Evolutionary conservation across 1,284 basidiomycete species (phyloP).

Genomic region (Puccinia novopanici): DNA sequence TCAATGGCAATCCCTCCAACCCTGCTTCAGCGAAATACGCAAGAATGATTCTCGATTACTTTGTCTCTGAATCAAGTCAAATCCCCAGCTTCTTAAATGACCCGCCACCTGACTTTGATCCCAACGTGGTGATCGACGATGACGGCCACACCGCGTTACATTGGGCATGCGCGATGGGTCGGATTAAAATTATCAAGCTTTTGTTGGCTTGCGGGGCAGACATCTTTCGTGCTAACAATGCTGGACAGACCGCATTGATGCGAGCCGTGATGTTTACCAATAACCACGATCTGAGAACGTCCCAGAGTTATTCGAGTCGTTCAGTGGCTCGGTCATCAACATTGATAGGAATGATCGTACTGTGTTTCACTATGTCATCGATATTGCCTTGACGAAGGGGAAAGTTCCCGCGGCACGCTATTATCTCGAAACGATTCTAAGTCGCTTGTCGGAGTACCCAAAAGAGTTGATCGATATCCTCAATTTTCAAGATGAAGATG

Average conservation of each 20-base stretch:
- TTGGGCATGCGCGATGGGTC: constrained; percentile 99
- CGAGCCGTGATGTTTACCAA: constrained; percentile 99
- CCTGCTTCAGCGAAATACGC: constrained; percentile 69
- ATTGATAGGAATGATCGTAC: constrained; percentile 98
- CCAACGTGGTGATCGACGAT: constrained; percentile 96
- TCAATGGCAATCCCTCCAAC: constrained; percentile 57
- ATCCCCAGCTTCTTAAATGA: constrained; percentile 83
- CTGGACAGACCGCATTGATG: constrained; percentile 97
- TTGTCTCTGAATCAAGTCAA: constrained; percentile 94
- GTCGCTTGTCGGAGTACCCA: constrained; percentile 87
- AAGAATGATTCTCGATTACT: constrained; percentile 97
- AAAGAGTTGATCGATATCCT: constrained; percentile 96
- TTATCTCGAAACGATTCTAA: constrained; percentile 96
- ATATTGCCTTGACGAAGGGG: constrained; percentile 95
- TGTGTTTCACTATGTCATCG: constrained; percentile 97
- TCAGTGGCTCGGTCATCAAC: constrained; percentile 96
- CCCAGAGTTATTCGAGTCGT: constrained; percentile 91
- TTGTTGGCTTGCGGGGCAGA: constrained; percentile 91
- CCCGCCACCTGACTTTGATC: constrained; percentile 89
- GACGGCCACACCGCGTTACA: constrained; percentile 96
- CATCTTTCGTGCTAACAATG: constrained; percentile 94
- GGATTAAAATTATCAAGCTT: constrained; percentile 92
- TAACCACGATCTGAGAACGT: constrained; percentile 99
- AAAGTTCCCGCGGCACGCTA: constrained; percentile 97
- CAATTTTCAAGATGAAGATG: constrained; percentile 99